These are phyloP conservation scores for Bromus sterilis DNA, from an alignment of 176 grass and related monocot genomes.

Conservation along the genomic window DNA sequence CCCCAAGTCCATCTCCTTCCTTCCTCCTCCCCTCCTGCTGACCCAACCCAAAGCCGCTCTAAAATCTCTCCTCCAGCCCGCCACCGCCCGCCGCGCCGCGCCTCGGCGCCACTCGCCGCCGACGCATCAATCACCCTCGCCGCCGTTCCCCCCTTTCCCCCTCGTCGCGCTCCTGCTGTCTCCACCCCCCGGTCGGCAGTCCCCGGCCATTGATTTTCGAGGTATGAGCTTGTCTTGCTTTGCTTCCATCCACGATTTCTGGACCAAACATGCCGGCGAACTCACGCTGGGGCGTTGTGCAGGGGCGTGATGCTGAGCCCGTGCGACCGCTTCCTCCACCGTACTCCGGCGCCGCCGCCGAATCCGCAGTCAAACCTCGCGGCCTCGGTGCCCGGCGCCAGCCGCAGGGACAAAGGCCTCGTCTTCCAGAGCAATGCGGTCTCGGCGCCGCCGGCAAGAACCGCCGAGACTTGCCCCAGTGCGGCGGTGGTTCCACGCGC, in stretches of 20 bases:
- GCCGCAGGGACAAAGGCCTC: constrained; percentile 3
- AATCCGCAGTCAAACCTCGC: not conserved
- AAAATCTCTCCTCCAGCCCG: not conserved
- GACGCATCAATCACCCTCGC: not conserved
- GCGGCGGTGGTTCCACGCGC: constrained; percentile 13
- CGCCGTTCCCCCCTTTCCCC: not conserved
- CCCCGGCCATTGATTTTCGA: not conserved
- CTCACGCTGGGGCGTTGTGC: not conserved
- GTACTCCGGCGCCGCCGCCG: not conserved
- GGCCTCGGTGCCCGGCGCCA: not conserved
- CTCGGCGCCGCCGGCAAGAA: constrained; percentile 14
- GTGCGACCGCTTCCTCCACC: constrained; percentile 37
- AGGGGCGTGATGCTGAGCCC: constrained; percentile 36
- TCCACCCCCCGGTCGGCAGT: not conserved
- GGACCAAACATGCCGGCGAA: not conserved
- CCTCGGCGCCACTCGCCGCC: not conserved
- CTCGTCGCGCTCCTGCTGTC: not conserved
- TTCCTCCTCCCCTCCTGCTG: not conserved
- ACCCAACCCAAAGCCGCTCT: not conserved
- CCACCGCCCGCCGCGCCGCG: not conserved
- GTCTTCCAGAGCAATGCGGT: not conserved
- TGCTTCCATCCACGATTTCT: not conserved
- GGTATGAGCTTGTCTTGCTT: not conserved
- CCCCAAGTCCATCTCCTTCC: not conserved
- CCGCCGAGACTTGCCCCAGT: not conserved